Percentiles rank a stretch among this genome's conserved stretches.
phyloP scores from a whole-genome alignment of 2,329 filamentous ascomycete genomes.

The Paradendryphiella salina region DNA sequence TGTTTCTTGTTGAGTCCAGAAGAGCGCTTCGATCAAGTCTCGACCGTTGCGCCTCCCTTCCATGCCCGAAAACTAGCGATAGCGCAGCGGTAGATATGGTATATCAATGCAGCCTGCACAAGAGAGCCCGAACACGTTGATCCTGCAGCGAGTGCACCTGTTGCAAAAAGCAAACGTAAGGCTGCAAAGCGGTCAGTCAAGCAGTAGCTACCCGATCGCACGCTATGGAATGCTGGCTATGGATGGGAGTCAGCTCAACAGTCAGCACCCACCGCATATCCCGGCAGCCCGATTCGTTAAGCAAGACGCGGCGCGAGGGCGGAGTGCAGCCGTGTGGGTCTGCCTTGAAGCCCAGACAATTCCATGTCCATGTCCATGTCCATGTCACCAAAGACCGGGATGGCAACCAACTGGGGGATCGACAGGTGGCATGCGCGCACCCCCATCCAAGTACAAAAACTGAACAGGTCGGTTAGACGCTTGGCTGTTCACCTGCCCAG shows the following conservation, averaged over 20 bases:
- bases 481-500: no score
- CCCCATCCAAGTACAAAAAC: no score
- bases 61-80: constrained; percentile 17
- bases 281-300: constrained; percentile 15
- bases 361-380: constrained; percentile 5
- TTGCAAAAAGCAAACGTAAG: constrained; percentile 3
- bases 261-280: constrained; percentile 19
- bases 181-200: constrained; percentile 8
- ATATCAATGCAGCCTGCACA: constrained; percentile 19
- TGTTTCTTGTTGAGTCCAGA: constrained; percentile 40
- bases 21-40: constrained; percentile 30
- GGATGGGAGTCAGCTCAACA: constrained; percentile 13
- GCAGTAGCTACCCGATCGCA: constrained; percentile 12
- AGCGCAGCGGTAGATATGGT: constrained; percentile 17
- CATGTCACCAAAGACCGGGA: background rate
- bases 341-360: constrained; percentile 8
- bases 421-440: constrained; percentile 5
- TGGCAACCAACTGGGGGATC: constrained; percentile 15
- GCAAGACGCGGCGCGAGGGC: constrained; percentile 12
- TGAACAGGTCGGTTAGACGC: no score
- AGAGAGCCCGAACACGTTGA: background rate
- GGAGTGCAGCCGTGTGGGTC: constrained; percentile 19
- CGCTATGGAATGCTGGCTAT: constrained; percentile 7
- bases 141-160: constrained; percentile 3
- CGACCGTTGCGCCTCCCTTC: constrained; percentile 23